A percentile compares a stretch with the other conserved stretches of the same genome.
Evolutionary conservation across 2,329 filamentous ascomycete genomes (phyloP).

Genomic region (Chlorencoelia australis): DNA sequence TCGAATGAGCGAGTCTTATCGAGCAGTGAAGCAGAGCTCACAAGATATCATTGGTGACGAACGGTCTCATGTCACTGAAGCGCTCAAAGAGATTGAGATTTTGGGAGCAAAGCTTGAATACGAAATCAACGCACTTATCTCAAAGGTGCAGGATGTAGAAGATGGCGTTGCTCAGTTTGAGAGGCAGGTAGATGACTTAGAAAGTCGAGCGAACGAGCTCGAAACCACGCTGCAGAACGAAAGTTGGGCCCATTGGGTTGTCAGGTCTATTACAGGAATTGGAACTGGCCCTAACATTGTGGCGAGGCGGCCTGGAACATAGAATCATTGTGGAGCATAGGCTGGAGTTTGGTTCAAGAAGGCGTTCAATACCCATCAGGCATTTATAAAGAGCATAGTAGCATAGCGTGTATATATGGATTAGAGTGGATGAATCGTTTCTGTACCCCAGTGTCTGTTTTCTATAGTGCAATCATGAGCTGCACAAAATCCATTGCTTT

Average conservation of each 20-base stretch:
- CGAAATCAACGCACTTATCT: slow-evolving; percentile 70
- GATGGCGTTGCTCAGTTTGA: slow-evolving; percentile 73
- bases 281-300: slow-evolving; percentile 24
- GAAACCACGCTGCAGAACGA: slow-evolving; percentile 32
- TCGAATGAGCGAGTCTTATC: slow-evolving; percentile 60
- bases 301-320: slow-evolving; percentile 9
- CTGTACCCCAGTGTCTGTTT: too few species aligned
- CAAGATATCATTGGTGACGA: slow-evolving; percentile 62
- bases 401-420: slow-evolving; percentile 7
- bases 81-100: slow-evolving; percentile 68
- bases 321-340: too few species aligned
- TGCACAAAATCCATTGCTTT: too few species aligned
- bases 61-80: slow-evolving; percentile 56
- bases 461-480: too few species aligned
- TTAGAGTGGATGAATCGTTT: slow-evolving; percentile 7
- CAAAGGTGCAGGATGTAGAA: slow-evolving; percentile 79
- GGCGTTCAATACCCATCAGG: slow-evolving; percentile 10
- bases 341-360: too few species aligned
- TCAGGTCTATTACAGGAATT: slow-evolving; percentile 26
- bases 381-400: slow-evolving; percentile 9
- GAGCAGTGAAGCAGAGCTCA: slow-evolving; percentile 54
- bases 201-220: slow-evolving; percentile 51
- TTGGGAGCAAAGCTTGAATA: slow-evolving; percentile 83
- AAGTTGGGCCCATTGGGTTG: slow-evolving; percentile 26
- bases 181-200: slow-evolving; percentile 63